Percentiles rank a stretch among this genome's conserved stretches.
Conservation (phyloP, 2,329 filamentous ascomycete genomes). For the Sphaerostilbella broomeana region DNA sequence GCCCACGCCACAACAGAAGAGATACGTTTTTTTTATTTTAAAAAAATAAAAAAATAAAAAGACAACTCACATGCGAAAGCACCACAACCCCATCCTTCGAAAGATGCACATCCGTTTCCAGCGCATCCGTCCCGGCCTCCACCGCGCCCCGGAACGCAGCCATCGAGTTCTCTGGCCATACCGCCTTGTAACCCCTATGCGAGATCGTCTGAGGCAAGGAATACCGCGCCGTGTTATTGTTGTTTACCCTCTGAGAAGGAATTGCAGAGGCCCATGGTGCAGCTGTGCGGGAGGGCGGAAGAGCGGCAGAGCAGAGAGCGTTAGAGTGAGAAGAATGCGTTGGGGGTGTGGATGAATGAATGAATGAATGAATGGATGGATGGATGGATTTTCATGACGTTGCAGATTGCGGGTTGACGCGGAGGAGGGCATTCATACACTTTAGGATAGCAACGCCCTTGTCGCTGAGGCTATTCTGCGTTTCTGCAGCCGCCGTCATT, state of each 20-base stretch:
- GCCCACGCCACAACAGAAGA: neutral
- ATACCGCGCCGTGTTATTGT: slow-evolving; percentile 19
- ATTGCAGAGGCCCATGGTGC: slow-evolving; percentile 31
- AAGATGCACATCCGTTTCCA: slow-evolving; percentile 86
- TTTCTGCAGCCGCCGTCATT: too few relatives aligned
- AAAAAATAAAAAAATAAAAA: neutral
- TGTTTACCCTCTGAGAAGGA: slow-evolving; percentile 21
- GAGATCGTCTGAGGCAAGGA: slow-evolving; percentile 64
- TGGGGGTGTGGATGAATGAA: too few relatives aligned
- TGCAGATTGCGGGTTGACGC: too few relatives aligned
- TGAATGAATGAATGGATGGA: too few relatives aligned
- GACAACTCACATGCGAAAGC: slow-evolving; percentile 62
- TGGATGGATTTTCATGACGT: too few relatives aligned
- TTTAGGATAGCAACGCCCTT: too few relatives aligned
- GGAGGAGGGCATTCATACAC: too few relatives aligned
- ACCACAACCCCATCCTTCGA: slow-evolving; percentile 79
- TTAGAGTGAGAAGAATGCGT: too few relatives aligned
- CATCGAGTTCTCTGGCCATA: slow-evolving; percentile 81
- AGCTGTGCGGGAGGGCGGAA: too few relatives aligned
- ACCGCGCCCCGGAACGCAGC: slow-evolving; percentile 69
- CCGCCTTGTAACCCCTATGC: slow-evolving; percentile 71
- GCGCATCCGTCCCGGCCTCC: slow-evolving; percentile 65
- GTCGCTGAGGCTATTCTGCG: too few relatives aligned
- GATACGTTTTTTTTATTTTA: neutral
- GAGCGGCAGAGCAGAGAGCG: too few relatives aligned